Percentiles rank a stretch among this genome's conserved stretches.
phyloP scores from a whole-genome alignment of 148 eudicot species.

The Chenopodium formosanum region DNA sequence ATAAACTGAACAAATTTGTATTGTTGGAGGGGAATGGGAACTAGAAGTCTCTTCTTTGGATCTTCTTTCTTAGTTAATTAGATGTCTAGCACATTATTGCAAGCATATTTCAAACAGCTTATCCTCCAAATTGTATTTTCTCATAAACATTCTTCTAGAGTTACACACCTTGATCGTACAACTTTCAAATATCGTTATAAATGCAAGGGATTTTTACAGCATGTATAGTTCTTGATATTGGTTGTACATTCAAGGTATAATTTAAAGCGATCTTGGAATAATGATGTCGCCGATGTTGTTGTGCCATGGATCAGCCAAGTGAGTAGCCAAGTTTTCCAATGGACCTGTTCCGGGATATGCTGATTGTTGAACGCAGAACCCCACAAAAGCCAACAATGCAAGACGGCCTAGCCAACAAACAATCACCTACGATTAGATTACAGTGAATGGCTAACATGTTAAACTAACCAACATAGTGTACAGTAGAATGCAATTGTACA shows the following conservation, averaged over 20 bases:
- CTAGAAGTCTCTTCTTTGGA: too few relatives aligned
- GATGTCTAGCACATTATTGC: too few relatives aligned
- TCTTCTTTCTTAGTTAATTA: too few relatives aligned
- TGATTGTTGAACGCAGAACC: slow-evolving; percentile 89
- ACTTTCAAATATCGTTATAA: background rate
- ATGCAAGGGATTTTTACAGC: slow-evolving; percentile 11
- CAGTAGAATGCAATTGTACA: too few relatives aligned
- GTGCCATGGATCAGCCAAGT: slow-evolving; percentile 99
- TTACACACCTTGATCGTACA: background rate
- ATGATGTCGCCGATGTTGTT: slow-evolving; percentile 90
- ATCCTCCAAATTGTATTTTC: background rate
- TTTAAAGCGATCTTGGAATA: slow-evolving; percentile 50
- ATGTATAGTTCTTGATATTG: slow-evolving; percentile 2
- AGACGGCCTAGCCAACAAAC: slow-evolving; percentile 58
- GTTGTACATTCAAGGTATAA: slow-evolving; percentile 16
- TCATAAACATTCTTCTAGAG: background rate
- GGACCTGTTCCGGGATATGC: slow-evolving; percentile 99
- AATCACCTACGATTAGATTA: background rate
- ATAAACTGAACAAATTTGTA: too few relatives aligned
- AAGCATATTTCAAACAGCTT: background rate
- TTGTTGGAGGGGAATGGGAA: too few relatives aligned
- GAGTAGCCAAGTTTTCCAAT: slow-evolving; percentile 94
- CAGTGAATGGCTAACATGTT: background rate
- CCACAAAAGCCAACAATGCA: slow-evolving; percentile 87
- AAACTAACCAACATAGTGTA: background rate